Conservation (phyloP, 768 basidiomycete genomes). For the Termitomyces sp. region DNA sequence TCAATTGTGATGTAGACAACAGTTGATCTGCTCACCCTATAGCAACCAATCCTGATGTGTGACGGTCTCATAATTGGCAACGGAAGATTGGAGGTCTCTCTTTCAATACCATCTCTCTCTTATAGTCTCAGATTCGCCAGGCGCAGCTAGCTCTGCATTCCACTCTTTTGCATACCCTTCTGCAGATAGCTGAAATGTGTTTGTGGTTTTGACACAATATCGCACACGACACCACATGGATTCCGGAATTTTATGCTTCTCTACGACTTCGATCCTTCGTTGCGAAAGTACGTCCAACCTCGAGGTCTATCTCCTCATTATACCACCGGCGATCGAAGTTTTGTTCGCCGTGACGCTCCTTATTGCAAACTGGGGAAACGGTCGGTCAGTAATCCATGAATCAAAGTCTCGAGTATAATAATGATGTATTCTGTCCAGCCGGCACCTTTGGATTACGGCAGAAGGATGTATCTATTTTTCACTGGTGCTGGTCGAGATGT, state of each 20-base stretch:
- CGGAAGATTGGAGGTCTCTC: neutral
- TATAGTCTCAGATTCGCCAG: conserved; percentile 18
- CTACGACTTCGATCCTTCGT: conserved; percentile 64
- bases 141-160: conserved; percentile 43
- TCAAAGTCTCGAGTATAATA: neutral
- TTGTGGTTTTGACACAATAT: conserved; percentile 6
- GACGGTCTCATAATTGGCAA: conserved; percentile 5
- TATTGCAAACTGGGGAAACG: conserved; percentile 39
- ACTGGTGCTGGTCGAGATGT: conserved; percentile 54
- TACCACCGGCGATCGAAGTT: conserved; percentile 60
- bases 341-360: conserved; percentile 51
- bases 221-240: conserved; percentile 3
- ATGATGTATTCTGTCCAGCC: conserved; percentile 24
- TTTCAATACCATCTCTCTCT: conserved; percentile 4
- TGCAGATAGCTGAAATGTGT: conserved; percentile 8
- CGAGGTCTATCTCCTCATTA: conserved; percentile 46
- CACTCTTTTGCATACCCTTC: conserved; percentile 32
- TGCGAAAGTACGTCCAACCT: conserved; percentile 47
- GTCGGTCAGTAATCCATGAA: conserved; percentile 34
- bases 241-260: conserved; percentile 57
- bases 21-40: neutral
- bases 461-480: conserved; percentile 60
- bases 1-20: neutral
- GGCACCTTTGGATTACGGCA: conserved; percentile 50
- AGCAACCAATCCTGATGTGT: conserved; percentile 8